Evolutionary conservation across 805 yeast species (phyloP), one percentile per base, ranked within the genome.

Genomic region (Maudiozyma pseudohumilis): DNA sequence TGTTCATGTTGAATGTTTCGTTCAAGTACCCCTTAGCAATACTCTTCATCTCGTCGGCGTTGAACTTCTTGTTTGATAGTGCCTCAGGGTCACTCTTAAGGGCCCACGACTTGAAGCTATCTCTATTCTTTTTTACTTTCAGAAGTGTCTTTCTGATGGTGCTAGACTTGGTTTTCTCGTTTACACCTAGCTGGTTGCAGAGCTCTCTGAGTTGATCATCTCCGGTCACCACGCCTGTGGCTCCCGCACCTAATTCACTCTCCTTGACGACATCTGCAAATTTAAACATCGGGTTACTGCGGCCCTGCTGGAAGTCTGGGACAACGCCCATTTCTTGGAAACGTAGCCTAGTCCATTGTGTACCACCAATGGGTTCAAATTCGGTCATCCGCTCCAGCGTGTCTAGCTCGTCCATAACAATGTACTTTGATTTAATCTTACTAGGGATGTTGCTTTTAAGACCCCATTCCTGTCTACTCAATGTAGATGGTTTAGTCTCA

Each of bases 391-490:
- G 72, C 49, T 75, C 77, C 43, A 68, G 62, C 45, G 77, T 77
- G 53, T 84, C 94, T 11, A 81, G 55, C 39, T 80, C 79, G 48
- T 80, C 77, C 46, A 69, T 68, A 7, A 77, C 75, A 31, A 84
- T 65, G 53, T 74, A 75, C 29, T 78, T 69, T 13, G 74, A 64
- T 29, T 75, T 75, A 32, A 73, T 56, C 47, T 73, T 76, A 27
- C 65, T 64, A 3, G 95, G 95, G 33, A 84, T 61, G 16, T 81
- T 65, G 32, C 77, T 65, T 53, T 84, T 84, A 42, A 84, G 60
- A 50, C 95, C 95, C 69, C 73, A 84, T 58, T 82, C 83, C 43
- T 80, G 77, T 60, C 84, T 52, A 11, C 67, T 55, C 32, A 78
- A 70, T 34, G 80, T 69, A 6, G 81, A 67, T 34, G 77, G 73